Conservation (phyloP, 2,329 filamentous ascomycete genomes). For the Diatrype stigma region DNA sequence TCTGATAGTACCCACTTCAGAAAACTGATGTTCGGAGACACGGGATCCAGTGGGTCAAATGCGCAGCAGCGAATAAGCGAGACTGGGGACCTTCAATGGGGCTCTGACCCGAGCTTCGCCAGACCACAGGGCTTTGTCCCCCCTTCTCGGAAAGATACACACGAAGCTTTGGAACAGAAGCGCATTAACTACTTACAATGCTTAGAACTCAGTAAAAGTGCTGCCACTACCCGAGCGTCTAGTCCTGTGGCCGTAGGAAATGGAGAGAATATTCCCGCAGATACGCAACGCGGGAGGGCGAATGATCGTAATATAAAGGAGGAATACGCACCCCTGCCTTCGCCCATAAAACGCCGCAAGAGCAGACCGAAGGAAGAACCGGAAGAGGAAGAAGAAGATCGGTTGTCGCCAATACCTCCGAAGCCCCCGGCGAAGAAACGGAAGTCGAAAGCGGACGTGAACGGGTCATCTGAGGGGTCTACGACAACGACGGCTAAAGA, state of each 20-base stretch:
- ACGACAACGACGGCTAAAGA: constrained; percentile 33
- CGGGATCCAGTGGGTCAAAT: constrained; percentile 12
- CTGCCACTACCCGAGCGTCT: constrained; percentile 54
- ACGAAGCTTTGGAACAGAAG: constrained; percentile 51
- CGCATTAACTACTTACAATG: constrained; percentile 54
- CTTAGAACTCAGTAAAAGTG: constrained; percentile 54
- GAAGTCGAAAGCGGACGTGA: constrained; percentile 43
- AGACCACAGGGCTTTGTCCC: constrained; percentile 55
- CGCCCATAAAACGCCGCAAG: constrained; percentile 51
- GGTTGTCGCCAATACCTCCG: constrained; percentile 23
- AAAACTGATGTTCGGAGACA: constrained; percentile 37
- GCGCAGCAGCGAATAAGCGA: constrained; percentile 26
- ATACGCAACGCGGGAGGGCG: constrained; percentile 18
- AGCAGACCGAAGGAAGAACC: constrained; percentile 46
- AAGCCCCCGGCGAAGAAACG: constrained; percentile 38
- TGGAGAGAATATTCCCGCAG: constrained; percentile 16
- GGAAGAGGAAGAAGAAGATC: constrained; percentile 40
- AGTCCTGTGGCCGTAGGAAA: constrained; percentile 47
- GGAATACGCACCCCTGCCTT: constrained; percentile 35
- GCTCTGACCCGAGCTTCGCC: constrained; percentile 64
- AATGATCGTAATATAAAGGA: constrained; percentile 24
- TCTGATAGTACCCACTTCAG: constrained; percentile 30
- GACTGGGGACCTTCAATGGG: constrained; percentile 54
- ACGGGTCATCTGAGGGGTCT: constrained; percentile 22
- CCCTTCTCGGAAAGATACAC: constrained; percentile 51